These are phyloP conservation scores for Diaporthe sp. DNA, from an alignment of 2,329 filamentous ascomycete species.

Conservation along the genomic window DNA sequence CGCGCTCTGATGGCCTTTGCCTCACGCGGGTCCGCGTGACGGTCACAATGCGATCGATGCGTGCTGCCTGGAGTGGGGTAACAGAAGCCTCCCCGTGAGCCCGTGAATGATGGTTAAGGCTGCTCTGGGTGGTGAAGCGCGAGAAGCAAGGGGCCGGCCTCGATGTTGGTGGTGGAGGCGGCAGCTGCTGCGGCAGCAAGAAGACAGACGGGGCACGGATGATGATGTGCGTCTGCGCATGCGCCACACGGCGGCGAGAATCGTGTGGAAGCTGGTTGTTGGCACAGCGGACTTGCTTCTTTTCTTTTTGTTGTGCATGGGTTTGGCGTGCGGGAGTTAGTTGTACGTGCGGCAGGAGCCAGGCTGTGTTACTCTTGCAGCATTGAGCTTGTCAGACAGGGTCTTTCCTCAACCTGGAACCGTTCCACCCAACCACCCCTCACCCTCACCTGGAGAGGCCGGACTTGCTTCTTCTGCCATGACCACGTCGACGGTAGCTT, in stretches of 20 bases:
- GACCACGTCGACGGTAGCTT: conserved; percentile 20
- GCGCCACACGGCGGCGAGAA: not conserved
- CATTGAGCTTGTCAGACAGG: not conserved
- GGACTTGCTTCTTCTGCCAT: conserved; percentile 20
- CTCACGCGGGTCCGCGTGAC: not conserved
- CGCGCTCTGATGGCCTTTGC: not conserved
- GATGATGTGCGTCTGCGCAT: not conserved
- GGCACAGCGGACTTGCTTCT: conserved; percentile 2
- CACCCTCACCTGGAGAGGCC: not conserved
- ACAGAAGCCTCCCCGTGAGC: not conserved
- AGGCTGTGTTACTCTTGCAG: not conserved
- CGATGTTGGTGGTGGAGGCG: not conserved
- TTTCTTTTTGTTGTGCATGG: not conserved
- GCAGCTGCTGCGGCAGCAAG: not conserved
- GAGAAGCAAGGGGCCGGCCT: not conserved
- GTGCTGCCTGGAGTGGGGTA: not conserved
- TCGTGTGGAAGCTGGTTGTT: conserved; percentile 1
- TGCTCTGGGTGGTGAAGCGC: not conserved
- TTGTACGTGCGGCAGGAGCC: not conserved
- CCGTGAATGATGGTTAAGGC: too few species aligned
- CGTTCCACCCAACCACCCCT: not conserved
- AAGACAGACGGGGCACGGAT: not conserved
- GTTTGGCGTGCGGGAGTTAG: conserved; percentile 1
- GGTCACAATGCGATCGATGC: not conserved
- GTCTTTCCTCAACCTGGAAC: conserved; percentile 5